These are phyloP conservation scores for Aureobasidium subglaciale DNA, from an alignment of 2,329 filamentous ascomycete genomes.

Conservation along the genomic window DNA sequence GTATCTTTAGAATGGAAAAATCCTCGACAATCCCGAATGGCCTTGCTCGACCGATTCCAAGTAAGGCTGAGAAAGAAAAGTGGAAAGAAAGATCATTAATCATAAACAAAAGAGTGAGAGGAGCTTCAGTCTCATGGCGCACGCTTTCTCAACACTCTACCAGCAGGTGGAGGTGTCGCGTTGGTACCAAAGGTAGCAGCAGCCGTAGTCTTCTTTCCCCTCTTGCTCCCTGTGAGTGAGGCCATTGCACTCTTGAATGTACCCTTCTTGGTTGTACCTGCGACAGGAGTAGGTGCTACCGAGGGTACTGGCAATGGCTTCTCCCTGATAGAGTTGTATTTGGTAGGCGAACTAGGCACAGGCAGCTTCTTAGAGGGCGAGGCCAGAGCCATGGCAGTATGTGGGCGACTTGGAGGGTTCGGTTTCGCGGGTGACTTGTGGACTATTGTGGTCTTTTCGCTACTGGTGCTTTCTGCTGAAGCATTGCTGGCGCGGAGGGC, in stretches of 20 bases:
- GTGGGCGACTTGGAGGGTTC: conserved; percentile 33
- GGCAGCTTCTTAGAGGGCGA: conserved; percentile 15
- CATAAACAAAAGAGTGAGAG: neutral
- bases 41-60: neutral
- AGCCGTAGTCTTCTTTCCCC: conserved; percentile 31
- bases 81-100: neutral
- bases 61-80: neutral
- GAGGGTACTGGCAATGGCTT: conserved; percentile 26
- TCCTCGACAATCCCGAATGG: neutral
- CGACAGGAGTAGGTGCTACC: conserved; percentile 1
- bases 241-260: conserved; percentile 51
- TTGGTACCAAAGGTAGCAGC: conserved; percentile 38
- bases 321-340: conserved; percentile 6
- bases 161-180: conserved; percentile 19
- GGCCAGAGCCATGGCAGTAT: conserved; percentile 22
- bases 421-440: conserved; percentile 34
- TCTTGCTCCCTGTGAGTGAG: conserved; percentile 41
- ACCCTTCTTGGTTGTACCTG: conserved; percentile 43
- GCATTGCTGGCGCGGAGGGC: conserved; percentile 5
- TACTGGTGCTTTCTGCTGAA: conserved; percentile 47
- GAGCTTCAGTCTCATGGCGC: conserved; percentile 5
- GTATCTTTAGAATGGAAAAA: neutral
- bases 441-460: conserved; percentile 55
- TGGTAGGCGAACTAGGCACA: conserved; percentile 9
- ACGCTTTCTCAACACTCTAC: conserved; percentile 27